Evolutionary conservation across 805 yeast species (phyloP).

Genomic region (Osmozyma mogii): DNA sequence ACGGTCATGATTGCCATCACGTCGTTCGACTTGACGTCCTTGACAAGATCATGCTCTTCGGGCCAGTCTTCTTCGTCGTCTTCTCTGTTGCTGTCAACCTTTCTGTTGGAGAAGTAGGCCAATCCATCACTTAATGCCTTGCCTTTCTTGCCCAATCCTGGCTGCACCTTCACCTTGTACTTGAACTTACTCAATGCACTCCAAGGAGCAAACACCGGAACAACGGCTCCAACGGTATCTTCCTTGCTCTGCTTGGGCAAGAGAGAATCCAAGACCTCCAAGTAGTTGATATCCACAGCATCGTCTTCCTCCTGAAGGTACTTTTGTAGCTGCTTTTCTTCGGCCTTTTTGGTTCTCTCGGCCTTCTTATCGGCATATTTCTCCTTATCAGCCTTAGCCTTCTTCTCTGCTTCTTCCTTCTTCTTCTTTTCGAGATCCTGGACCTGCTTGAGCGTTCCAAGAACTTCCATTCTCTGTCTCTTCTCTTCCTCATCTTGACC

Average conservation of each 20-base stretch:
- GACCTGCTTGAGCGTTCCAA: constrained; percentile 72
- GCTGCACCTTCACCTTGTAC: constrained; percentile 77
- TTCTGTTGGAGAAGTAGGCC: constrained; percentile 44
- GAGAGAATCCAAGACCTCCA: constrained; percentile 39
- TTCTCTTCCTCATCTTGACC: constrained; percentile 92
- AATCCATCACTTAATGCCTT: constrained; percentile 70
- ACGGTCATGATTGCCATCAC: constrained; percentile 61
- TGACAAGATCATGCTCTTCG: constrained; percentile 50
- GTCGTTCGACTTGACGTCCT: constrained; percentile 54
- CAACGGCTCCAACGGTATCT: constrained; percentile 53
- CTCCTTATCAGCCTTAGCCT: constrained; percentile 13
- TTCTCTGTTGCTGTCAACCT: constrained; percentile 36
- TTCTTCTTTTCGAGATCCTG: constrained; percentile 20
- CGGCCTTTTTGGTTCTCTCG: constrained; percentile 37
- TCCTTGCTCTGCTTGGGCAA: constrained; percentile 36
- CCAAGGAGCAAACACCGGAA: constrained; percentile 96
- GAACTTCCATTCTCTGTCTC: constrained; percentile 60
- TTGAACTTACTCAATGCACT: constrained; percentile 61
- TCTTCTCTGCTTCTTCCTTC: constrained; percentile 6
- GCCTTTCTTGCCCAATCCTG: constrained; percentile 78
- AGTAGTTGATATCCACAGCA: constrained; percentile 22
- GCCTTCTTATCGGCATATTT: constrained; percentile 28
- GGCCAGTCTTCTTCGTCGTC: constrained; percentile 63
- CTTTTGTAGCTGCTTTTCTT: constrained; percentile 38
- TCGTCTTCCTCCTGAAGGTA: constrained; percentile 27